Conservation (phyloP, 352 stramenopile genomes). For the Thalassiosira livingstoniorum region DNA sequence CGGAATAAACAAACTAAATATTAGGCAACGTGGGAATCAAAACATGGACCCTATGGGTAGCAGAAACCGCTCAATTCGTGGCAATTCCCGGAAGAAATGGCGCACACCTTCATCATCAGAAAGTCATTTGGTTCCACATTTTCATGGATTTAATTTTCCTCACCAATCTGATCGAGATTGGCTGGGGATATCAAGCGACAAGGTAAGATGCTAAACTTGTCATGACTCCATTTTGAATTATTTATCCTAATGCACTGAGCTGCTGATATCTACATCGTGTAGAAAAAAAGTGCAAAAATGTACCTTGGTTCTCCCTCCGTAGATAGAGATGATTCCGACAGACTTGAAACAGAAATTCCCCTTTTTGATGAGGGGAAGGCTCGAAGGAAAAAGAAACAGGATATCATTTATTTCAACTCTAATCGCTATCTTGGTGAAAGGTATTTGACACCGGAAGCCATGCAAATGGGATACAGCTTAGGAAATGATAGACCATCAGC, state of each 20-base stretch:
- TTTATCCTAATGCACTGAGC: not conserved
- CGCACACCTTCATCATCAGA: too few species aligned
- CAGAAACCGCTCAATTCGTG: too few species aligned
- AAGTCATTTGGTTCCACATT: constrained; percentile 71
- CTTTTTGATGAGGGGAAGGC: constrained; percentile 25
- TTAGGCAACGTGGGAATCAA: too few species aligned
- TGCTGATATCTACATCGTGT: not conserved
- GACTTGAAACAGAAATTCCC: constrained; percentile 31
- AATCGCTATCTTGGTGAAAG: constrained; percentile 73
- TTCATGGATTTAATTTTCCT: constrained; percentile 69
- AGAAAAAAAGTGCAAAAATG: constrained; percentile 47
- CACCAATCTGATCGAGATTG: constrained; percentile 66
- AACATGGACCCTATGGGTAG: too few species aligned
- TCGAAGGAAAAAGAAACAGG: constrained; percentile 14
- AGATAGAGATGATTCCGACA: constrained; percentile 13
- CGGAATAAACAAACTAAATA: not conserved
- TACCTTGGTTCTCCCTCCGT: constrained; percentile 33
- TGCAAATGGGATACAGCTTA: constrained; percentile 56
- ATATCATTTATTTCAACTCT: constrained; percentile 77
- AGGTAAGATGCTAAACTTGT: constrained; percentile 19
- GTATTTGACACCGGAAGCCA: constrained; percentile 65
- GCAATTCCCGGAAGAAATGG: too few species aligned
- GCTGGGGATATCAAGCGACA: constrained; percentile 48
- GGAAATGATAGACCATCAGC: constrained; percentile 35
- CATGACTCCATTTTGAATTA: constrained; percentile 9